Evolutionary conservation across 2,329 filamentous ascomycete species (phyloP).

Genomic region (Aspergillus felis): DNA sequence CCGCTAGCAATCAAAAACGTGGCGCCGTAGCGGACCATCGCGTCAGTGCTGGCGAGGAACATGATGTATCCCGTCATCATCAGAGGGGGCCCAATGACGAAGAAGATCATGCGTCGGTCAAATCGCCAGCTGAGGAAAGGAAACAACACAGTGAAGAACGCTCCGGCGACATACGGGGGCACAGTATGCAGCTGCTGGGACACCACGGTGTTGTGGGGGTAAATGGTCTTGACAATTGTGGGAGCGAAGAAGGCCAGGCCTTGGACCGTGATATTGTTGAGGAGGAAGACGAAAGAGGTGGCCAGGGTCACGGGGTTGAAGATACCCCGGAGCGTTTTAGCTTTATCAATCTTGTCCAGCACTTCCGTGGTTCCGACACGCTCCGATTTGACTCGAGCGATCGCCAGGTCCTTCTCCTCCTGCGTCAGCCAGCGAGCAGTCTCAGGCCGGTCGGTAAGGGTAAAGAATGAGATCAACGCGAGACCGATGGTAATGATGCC

Average conservation of each 20-base stretch:
- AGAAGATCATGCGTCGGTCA: slow-evolving; percentile 58
- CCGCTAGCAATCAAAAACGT: slow-evolving; percentile 66
- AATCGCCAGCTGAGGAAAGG: slow-evolving; percentile 59
- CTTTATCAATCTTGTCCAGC: slow-evolving; percentile 58
- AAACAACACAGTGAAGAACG: slow-evolving; percentile 60
- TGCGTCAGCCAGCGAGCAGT: slow-evolving; percentile 63
- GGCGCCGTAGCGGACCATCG: slow-evolving; percentile 61
- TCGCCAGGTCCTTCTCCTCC: slow-evolving; percentile 64
- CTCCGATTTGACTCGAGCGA: slow-evolving; percentile 66
- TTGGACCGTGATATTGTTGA: slow-evolving; percentile 68
- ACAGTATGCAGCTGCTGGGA: slow-evolving; percentile 67
- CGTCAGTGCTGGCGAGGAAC: slow-evolving; percentile 57
- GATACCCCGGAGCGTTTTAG: slow-evolving; percentile 60
- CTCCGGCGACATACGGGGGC: slow-evolving; percentile 66
- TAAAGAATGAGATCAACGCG: slow-evolving; percentile 58
- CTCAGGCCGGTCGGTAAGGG: slow-evolving; percentile 64
- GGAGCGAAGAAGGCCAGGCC: slow-evolving; percentile 67
- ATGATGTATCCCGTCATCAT: slow-evolving; percentile 68
- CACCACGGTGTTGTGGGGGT: slow-evolving; percentile 54
- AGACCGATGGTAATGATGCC: slow-evolving; percentile 60
- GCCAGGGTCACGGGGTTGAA: slow-evolving; percentile 59
- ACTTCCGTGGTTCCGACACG: slow-evolving; percentile 60
- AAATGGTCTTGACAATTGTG: slow-evolving; percentile 67
- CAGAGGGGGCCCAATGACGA: slow-evolving; percentile 57
- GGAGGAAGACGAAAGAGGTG: slow-evolving; percentile 57